These are phyloP conservation scores for Silene noctiflora DNA, from an alignment of 179 eudicot species.

Conservation along the genomic window DNA sequence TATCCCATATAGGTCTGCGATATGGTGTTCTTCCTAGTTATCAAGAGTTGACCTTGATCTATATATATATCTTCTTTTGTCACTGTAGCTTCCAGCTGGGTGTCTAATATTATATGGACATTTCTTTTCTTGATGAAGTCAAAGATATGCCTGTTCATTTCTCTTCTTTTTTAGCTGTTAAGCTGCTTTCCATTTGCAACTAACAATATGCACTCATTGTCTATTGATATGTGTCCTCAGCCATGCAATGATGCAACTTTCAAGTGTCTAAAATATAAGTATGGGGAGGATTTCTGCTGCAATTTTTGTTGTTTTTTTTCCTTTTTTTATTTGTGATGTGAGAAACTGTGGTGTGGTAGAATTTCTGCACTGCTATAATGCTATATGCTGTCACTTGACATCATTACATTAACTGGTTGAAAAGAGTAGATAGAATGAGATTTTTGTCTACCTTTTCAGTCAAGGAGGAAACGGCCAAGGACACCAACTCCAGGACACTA, in stretches of 20 bases:
- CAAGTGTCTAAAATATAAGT: not conserved
- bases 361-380: not conserved
- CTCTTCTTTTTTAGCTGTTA: not conserved
- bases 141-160: not conserved
- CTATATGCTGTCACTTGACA: not conserved
- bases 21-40: not conserved
- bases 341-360: not conserved
- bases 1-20: not conserved
- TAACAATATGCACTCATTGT: not conserved
- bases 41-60: not conserved
- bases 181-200: no score
- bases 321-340: not conserved
- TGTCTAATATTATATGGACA: not conserved
- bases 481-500: conserved; percentile 97
- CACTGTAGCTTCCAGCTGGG: not conserved
- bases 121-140: not conserved
- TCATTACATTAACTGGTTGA: not conserved
- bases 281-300: not conserved
- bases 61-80: not conserved
- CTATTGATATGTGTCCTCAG: not conserved
- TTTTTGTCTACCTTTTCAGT: conserved; percentile 52
- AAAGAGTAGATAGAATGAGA: conserved; percentile 8
- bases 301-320: not conserved
- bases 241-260: not conserved
- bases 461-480: conserved; percentile 92